These are phyloP conservation scores for Amaranthus palmeri DNA, from an alignment of 148 eudicot genomes.

Conservation along the genomic window DNA sequence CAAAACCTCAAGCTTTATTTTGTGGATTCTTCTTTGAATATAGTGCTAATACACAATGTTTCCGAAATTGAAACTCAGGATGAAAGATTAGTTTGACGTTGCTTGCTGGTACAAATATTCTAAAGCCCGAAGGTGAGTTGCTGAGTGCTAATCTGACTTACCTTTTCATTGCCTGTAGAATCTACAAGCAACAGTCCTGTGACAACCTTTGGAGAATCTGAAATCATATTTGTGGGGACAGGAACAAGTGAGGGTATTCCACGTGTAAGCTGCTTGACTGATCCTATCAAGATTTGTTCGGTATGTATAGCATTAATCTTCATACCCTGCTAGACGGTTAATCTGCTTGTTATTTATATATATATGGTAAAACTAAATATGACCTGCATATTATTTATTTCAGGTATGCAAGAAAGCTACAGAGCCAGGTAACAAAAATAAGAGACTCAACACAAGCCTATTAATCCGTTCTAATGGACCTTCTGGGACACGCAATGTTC, in stretches of 20 bases:
- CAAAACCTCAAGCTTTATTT: not conserved
- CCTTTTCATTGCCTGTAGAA: constrained; percentile 32
- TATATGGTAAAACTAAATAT: not conserved
- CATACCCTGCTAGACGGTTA: not conserved
- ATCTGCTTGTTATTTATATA: not conserved
- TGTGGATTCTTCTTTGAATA: not conserved
- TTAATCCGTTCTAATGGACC: constrained; percentile 53
- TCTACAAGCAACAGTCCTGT: constrained; percentile 31
- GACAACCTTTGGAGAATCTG: constrained; percentile 37
- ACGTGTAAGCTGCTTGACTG: constrained; percentile 95
- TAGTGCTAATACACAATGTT: not conserved
- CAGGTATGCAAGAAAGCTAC: constrained; percentile 86
- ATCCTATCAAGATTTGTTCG: constrained; percentile 62
- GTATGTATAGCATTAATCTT: constrained; percentile 34
- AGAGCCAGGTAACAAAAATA: constrained; percentile 72
- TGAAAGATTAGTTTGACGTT: not conserved
- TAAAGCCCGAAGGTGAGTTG: not conserved
- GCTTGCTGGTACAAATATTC: not conserved
- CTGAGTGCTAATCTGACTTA: not conserved
- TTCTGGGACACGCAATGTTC: constrained; percentile 60
- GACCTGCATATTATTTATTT: constrained; percentile 11
- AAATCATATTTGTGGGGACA: constrained; percentile 88
- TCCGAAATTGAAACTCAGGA: not conserved
- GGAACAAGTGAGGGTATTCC: constrained; percentile 99
- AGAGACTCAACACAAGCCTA: constrained; percentile 88